Evolutionary conservation across 192 early-diverging fungal species (phyloP), one percentile per base, ranked within the genome.

Genomic region (Rhizophagus sp.): DNA sequence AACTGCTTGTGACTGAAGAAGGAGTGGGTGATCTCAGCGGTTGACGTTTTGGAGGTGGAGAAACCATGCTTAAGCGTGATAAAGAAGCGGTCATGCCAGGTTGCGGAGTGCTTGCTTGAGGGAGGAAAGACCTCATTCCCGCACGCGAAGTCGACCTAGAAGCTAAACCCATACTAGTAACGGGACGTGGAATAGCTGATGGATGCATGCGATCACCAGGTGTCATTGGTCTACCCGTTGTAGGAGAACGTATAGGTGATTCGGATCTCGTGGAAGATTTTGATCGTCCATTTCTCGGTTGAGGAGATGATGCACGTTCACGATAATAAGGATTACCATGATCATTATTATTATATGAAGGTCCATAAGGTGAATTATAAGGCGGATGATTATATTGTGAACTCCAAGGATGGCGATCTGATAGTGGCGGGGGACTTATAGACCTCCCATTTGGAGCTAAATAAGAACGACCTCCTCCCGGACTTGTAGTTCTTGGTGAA

Each of bases 141-240:
- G 34, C 27, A 12, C 75, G 62, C 27, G 75, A 76, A 25, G 15
- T 11, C n/a, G 75, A 12, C 49, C 75, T 63, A 65, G 34, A 22
- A 15, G 34, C 39, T 62, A 76, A 34, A 39, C 75, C 75, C 78
- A 79, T 79, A n/a, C 78, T 79, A 24, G 78, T 79, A 27, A 79
- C 78, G n/a, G 78, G 78, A 50, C 78, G 62, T 44, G 78, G 78
- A 57, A 79, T 79, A 34, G 49, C 30, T 47, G 78, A 70, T 36
- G 65, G 24, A 36, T 50, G 19, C 24, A 36, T 13, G n/a, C 78
- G 44, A 30, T 79, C 78, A 1, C 50, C 73, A 57, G 67, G 78
- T n/a, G 78, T 33, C 39, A 71, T 52, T 79, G 78, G 47, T 27
- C 47, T 19, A 39, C 10, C 49, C 27, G 50, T 62, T 15, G 41